A percentile compares a stretch with the other conserved stretches of the same genome.
Conservation (phyloP, 2,329 filamentous ascomycete species). For the Fusarium citri region DNA sequence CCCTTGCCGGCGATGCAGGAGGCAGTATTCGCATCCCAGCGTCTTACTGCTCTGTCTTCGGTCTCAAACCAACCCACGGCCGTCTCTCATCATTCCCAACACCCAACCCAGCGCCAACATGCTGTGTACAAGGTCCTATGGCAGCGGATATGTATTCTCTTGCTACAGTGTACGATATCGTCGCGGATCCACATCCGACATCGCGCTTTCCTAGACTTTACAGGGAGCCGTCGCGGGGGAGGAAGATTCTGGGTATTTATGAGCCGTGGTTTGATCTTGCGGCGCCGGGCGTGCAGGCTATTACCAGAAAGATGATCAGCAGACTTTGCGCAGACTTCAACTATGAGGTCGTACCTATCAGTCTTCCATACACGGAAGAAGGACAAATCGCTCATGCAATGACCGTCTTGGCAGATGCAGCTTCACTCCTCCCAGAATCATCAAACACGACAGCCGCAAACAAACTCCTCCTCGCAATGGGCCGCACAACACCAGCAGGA, state of each 20-base stretch:
- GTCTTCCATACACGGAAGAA: constrained; percentile 67
- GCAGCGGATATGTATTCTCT: constrained; percentile 75
- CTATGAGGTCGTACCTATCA: constrained; percentile 67
- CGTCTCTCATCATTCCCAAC: constrained; percentile 73
- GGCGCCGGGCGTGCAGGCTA: constrained; percentile 54
- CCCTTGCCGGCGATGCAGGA: constrained; percentile 78
- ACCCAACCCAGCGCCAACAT: constrained; percentile 68
- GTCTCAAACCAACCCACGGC: constrained; percentile 77
- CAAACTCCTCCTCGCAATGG: constrained; percentile 74
- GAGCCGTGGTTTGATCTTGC: constrained; percentile 69
- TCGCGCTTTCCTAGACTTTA: constrained; percentile 63
- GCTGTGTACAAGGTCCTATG: constrained; percentile 75
- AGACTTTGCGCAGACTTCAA: constrained; percentile 64
- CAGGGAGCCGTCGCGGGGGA: constrained; percentile 37
- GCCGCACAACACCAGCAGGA: constrained; percentile 69
- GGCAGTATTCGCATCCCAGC: constrained; percentile 80
- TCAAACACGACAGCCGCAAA: constrained; percentile 68
- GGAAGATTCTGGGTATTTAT: constrained; percentile 71
- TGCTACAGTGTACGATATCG: constrained; percentile 71
- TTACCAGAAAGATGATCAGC: constrained; percentile 59
- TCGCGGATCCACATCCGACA: constrained; percentile 71
- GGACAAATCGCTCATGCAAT: constrained; percentile 80
- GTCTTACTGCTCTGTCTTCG: constrained; percentile 78
- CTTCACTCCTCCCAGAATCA: constrained; percentile 59
- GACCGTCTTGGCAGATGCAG: constrained; percentile 75